Percentiles rank a stretch among this genome's conserved stretches.
phyloP scores from a whole-genome alignment of 169 alveolate genomes.

The Eimeria falciformis region DNA sequence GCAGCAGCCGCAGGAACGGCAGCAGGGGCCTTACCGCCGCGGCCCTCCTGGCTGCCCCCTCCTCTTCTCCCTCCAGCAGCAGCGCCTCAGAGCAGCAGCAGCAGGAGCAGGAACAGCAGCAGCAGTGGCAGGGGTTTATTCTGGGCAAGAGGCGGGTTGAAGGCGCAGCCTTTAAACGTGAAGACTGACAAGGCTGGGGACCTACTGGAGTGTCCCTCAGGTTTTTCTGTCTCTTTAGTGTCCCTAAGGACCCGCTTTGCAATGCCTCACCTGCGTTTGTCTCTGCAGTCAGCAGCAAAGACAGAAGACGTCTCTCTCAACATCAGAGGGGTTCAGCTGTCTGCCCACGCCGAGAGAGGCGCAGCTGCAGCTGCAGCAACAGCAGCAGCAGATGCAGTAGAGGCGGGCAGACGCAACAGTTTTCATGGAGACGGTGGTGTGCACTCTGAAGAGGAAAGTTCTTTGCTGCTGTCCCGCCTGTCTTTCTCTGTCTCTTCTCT shows the following conservation, averaged over 20 bases:
- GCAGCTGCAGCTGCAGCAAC: neutral
- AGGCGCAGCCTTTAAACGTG: neutral
- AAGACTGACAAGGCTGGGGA: neutral
- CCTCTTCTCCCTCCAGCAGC: constrained; percentile 38
- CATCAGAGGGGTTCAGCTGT: neutral
- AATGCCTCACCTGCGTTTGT: neutral
- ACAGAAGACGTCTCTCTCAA: neutral
- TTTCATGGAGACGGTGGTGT: neutral
- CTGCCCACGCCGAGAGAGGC: neutral
- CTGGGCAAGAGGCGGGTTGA: neutral
- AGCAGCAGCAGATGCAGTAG: neutral
- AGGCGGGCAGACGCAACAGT: neutral
- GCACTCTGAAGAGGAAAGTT: neutral
- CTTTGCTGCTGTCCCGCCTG: constrained; percentile 15
- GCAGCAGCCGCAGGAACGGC: neutral
- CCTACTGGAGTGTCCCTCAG: neutral
- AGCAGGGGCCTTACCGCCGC: constrained; percentile 8
- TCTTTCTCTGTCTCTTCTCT: constrained; percentile 2
- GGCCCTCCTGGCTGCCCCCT: constrained; percentile 64
- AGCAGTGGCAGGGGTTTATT: constrained; percentile 12
- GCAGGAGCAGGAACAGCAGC: constrained; percentile 40
- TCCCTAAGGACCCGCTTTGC: neutral
- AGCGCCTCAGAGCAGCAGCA: constrained; percentile 25
- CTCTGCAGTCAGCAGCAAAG: neutral
- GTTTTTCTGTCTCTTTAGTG: neutral